Percentiles rank a stretch among this genome's conserved stretches.
Conservation (phyloP, 768 basidiomycete species). For the Porpolomopsis calyptriformis region DNA sequence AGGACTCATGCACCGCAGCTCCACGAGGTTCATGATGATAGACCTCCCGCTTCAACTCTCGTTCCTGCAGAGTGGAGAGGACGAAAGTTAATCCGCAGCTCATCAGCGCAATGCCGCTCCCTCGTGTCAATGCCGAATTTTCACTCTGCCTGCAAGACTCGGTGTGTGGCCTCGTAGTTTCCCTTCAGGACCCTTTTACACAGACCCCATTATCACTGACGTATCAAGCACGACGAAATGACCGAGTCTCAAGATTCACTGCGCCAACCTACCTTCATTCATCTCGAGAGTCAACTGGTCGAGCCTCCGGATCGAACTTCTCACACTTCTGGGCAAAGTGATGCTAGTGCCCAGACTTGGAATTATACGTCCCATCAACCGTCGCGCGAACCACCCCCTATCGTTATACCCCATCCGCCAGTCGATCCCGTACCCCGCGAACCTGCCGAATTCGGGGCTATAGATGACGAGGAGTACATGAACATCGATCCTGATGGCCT, state of each 20-base stretch:
- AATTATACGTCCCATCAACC: conserved; percentile 25
- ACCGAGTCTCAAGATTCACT: neutral
- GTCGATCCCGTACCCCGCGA: conserved; percentile 10
- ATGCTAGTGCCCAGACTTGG: conserved; percentile 29
- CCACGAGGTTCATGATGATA: too few species aligned
- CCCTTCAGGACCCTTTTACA: neutral
- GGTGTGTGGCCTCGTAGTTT: too few species aligned
- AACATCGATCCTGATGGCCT: conserved; percentile 16
- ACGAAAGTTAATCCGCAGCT: neutral
- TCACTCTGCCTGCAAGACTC: too few species aligned
- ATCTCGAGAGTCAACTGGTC: conserved; percentile 1
- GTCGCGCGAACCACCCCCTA: conserved; percentile 20
- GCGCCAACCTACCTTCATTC: neutral
- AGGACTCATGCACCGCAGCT: too few species aligned
- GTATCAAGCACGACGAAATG: neutral
- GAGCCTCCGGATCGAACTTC: neutral
- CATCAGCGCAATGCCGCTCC: neutral
- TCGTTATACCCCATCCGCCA: conserved; percentile 19
- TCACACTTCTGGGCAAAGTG: conserved; percentile 1
- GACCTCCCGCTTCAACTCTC: too few species aligned
- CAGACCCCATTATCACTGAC: neutral
- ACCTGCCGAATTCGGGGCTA: conserved; percentile 12
- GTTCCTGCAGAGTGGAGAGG: too few species aligned
- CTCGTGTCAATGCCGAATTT: neutral
- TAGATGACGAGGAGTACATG: conserved; percentile 25